Conservation (phyloP, 768 basidiomycete species). For the Mycena galericulata region DNA sequence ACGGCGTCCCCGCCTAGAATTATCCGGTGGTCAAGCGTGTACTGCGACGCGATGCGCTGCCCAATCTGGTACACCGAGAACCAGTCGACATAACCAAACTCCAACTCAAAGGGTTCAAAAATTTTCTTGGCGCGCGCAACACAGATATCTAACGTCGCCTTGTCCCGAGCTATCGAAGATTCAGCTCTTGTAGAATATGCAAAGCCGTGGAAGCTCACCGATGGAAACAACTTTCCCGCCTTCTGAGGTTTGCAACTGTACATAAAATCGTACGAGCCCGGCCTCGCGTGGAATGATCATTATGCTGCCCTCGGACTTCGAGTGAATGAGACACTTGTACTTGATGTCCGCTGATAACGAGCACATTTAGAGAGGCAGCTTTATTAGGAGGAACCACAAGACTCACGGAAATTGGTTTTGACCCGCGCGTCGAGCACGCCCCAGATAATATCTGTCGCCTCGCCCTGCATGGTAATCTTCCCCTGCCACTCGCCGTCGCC, state of each 20-base stretch:
- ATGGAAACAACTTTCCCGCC: slow-evolving; percentile 32
- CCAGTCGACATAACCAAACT: slow-evolving; percentile 47
- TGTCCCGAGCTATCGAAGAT: slow-evolving; percentile 20
- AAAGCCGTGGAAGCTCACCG: background rate
- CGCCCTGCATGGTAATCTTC: slow-evolving; percentile 60
- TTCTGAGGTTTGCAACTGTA: slow-evolving; percentile 51
- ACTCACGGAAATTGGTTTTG: slow-evolving; percentile 62
- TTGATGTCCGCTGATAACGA: slow-evolving; percentile 61
- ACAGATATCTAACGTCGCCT: slow-evolving; percentile 34
- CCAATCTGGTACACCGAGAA: slow-evolving; percentile 55
- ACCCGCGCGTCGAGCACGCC: slow-evolving; percentile 62
- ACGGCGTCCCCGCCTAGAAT: slow-evolving; percentile 57
- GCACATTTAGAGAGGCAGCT: background rate
- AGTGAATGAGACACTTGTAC: slow-evolving; percentile 59
- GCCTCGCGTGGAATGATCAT: slow-evolving; percentile 67
- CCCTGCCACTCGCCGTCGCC: slow-evolving; percentile 47
- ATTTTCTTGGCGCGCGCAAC: slow-evolving; percentile 39
- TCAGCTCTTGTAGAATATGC: background rate
- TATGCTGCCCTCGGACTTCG: slow-evolving; percentile 53
- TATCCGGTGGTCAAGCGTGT: slow-evolving; percentile 48
- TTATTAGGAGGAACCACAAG: background rate
- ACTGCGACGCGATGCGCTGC: slow-evolving; percentile 55
- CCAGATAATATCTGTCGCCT: slow-evolving; percentile 63
- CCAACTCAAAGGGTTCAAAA: slow-evolving; percentile 38
- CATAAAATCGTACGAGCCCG: slow-evolving; percentile 62